phyloP scores from a whole-genome alignment of 1,284 basidiomycete genomes.

The Ustilago lituana region DNA sequence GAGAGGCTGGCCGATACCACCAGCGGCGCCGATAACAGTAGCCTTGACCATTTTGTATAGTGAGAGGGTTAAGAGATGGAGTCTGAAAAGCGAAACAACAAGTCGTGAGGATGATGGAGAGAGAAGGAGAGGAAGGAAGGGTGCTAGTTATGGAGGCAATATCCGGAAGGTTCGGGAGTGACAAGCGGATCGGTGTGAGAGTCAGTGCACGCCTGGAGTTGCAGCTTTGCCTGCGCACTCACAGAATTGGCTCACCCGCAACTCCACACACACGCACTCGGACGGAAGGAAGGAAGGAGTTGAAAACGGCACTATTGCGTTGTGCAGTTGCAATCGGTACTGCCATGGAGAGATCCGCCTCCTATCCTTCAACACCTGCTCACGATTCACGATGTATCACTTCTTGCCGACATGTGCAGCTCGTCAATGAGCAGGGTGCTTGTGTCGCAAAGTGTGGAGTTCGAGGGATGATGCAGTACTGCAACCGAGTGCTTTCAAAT shows the following conservation, averaged over 20 bases:
- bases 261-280: conserved; percentile 10
- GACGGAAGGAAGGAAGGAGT: no score
- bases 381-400: no score
- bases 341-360: conserved; percentile 28
- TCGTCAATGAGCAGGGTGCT: no score
- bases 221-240: no score
- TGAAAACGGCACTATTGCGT: conserved; percentile 1
- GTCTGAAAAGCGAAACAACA: background rate
- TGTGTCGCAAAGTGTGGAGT: background rate
- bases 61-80: background rate
- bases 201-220: conserved; percentile 2
- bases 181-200: no score
- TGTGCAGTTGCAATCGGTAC: no score
- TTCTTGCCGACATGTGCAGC: no score
- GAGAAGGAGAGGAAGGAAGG: conserved; percentile 19
- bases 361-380: background rate
- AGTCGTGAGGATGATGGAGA: background rate
- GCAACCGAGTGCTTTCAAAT: no score
- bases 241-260: no score
- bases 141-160: no score
- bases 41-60: conserved; percentile 60
- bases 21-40: conserved; percentile 66
- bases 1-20: conserved; percentile 78
- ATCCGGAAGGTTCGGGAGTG: no score
- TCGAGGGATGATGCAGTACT: background rate